Percentiles rank a stretch among this genome's conserved stretches.
phyloP scores from a whole-genome alignment of 805 yeast genomes.

The Starmerella stigmatis region DNA sequence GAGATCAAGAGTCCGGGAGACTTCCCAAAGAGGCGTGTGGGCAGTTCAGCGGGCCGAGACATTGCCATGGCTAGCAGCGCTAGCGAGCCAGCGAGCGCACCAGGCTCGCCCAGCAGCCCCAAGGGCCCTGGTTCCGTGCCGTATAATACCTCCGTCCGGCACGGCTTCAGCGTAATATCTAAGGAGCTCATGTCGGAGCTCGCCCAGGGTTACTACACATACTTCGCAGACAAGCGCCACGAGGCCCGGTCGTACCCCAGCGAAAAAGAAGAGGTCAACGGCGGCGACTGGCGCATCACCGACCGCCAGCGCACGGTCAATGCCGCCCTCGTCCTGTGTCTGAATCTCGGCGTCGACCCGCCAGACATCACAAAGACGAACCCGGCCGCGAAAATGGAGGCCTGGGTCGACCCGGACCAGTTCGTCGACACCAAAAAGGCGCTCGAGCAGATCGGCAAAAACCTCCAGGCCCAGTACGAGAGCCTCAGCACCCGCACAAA shows the following conservation, averaged over 20 bases:
- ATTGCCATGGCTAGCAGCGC: conserved; percentile 2
- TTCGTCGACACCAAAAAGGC: conserved; percentile 83
- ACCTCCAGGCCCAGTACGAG: conserved; percentile 79
- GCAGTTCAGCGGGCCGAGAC: background rate
- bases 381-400: conserved; percentile 83
- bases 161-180: conserved; percentile 39
- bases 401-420: conserved; percentile 83
- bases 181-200: conserved; percentile 24
- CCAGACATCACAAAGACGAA: conserved; percentile 90
- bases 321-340: conserved; percentile 83
- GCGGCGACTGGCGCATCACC: conserved; percentile 80
- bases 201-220: conserved; percentile 55
- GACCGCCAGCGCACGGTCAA: conserved; percentile 87
- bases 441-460: conserved; percentile 80
- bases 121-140: background rate
- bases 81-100: conserved; percentile 3
- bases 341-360: conserved; percentile 92
- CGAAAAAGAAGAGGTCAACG: conserved; percentile 44
- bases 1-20: too few species aligned
- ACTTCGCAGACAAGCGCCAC: conserved; percentile 86
- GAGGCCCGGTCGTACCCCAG: conserved; percentile 75
- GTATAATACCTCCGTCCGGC: conserved; percentile 38
- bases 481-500: conserved; percentile 76
- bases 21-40: too few species aligned
- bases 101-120: background rate